Evolutionary conservation across 805 yeast species (phyloP), one percentile per base, ranked within the genome.

Genomic region (Candida stauntonica): DNA sequence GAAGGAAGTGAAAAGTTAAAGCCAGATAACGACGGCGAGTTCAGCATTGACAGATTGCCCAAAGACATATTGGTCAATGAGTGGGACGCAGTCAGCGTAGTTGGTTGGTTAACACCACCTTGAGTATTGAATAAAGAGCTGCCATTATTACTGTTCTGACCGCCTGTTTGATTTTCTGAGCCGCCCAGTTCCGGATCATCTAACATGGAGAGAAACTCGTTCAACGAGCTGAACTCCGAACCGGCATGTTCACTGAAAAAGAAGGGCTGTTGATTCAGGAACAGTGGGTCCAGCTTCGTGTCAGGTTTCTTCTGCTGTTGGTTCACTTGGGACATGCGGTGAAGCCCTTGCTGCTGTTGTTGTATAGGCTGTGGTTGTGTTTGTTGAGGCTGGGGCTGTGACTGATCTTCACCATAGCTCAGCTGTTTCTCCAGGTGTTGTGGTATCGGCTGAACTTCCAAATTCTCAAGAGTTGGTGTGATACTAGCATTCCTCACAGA

Each of bases 171-270:
- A n/a, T n/a, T n/a, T n/a, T n/a, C n/a, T n/a, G n/a, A n/a, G n/a
- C n/a, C n/a, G n/a, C n/a, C n/a, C n/a, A n/a, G n/a, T n/a, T 79
- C 85, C 0, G 89, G 85, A 55, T 88, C 96, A 52, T 89, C 96
- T 32, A 89, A 75, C 86, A 89, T 86, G 2, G 89, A 79, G 36
- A 89, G 64, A 52, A 89, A 89, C 56, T 89, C 96, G 42, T 87
- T 87, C 48, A 89, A 67, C 1, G 96, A 87, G 45, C 87, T 79
- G 55, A 89, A 88, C 62, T 89, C 97, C 16, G 93, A 81, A 2
- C 95, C 95, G 0, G 93, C 95, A 57, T 88, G 94, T 52, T 88
- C 96, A 0, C 95, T 84, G 46, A 78, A 82, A 63, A 88, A 88
- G 41, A 83, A 76, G 0, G 95, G 93, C 46, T 79, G 85, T 42